These are phyloP conservation scores for Plenodomus tracheiphilus DNA, from an alignment of 2,329 filamentous ascomycete genomes.

Conservation along the genomic window DNA sequence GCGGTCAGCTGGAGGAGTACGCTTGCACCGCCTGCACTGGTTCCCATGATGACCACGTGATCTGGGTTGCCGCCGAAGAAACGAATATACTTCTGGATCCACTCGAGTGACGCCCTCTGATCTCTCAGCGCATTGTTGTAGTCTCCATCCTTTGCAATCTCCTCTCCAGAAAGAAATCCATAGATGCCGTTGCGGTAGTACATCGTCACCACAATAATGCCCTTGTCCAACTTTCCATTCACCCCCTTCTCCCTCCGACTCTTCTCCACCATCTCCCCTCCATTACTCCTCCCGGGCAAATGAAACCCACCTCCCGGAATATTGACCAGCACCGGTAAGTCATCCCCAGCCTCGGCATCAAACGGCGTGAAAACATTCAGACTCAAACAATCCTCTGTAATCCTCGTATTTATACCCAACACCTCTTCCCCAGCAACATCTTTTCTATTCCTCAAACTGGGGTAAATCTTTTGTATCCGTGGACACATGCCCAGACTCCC, in stretches of 20 bases:
- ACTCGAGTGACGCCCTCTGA: constrained; percentile 45
- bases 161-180: constrained; percentile 49
- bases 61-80: constrained; percentile 53
- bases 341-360: constrained; percentile 37
- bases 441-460: constrained; percentile 26
- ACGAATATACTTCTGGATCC: constrained; percentile 47
- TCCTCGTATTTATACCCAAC: constrained; percentile 28
- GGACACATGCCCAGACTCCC: constrained; percentile 40
- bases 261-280: constrained; percentile 37
- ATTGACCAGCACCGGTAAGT: constrained; percentile 47
- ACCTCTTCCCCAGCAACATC: constrained; percentile 32
- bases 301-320: constrained; percentile 53
- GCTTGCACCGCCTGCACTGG: constrained; percentile 37
- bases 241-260: constrained; percentile 28
- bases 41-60: constrained; percentile 52
- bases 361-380: constrained; percentile 42
- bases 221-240: constrained; percentile 35
- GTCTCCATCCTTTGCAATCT: constrained; percentile 43
- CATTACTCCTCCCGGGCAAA: constrained; percentile 36
- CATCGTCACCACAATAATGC: constrained; percentile 38
- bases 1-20: constrained; percentile 35
- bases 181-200: constrained; percentile 47
- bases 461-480: constrained; percentile 39
- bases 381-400: constrained; percentile 49
- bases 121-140: constrained; percentile 44